Evolutionary conservation across 495 filamentous ascomycete species (phyloP), one percentile per base, ranked within the genome.

Genomic region (Neurospora sp.): DNA sequence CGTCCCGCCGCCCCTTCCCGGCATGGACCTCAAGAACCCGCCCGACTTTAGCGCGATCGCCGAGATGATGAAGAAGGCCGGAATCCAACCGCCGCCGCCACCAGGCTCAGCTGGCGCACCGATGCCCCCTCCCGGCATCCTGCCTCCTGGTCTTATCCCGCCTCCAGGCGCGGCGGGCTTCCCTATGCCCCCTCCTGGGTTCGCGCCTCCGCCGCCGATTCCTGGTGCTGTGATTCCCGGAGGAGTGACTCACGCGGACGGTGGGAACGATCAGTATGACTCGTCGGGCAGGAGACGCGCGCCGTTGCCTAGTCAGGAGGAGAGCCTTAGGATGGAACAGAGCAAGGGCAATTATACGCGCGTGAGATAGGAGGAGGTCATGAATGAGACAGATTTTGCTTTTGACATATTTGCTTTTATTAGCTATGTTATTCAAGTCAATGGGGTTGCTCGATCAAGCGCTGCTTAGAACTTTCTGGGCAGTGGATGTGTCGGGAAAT

Each of bases 281-380:
- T 72, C 73, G 9, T 71, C 73, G 1, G 73, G 71, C 35, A 83
- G 89, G 69, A 85, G 86, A 79, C 81, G 91, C 72, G 91, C 85
- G 7, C 92, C 92, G 40, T 81, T 95, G 71, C 93, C 93, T 10
- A 94, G 93, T 79, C 93, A 95, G 80, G 89, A 93, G 78, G 93
- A 95, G 78, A 94, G 92, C 78, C 79, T 95, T 79, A 86, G 88
- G 75, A 89, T 91, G 85, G 91, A 94, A 80, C 91, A 93, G 84
- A 86, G 85, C 77, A 86, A 84, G 74, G 90, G 90, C 18, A 87
- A 90, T 75, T 93, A 88, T 78, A 88, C 35, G 35, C 35, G 35
- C 35, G 35, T 35, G 35, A 35, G 35, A 35, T 35, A 35, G 4
- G 35, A 35, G 35, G 35, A 35, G 35, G 4, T 35, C 35, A 4